phyloP scores from a whole-genome alignment of 495 filamentous ascomycete species.

The Cudoniella acicularis region DNA sequence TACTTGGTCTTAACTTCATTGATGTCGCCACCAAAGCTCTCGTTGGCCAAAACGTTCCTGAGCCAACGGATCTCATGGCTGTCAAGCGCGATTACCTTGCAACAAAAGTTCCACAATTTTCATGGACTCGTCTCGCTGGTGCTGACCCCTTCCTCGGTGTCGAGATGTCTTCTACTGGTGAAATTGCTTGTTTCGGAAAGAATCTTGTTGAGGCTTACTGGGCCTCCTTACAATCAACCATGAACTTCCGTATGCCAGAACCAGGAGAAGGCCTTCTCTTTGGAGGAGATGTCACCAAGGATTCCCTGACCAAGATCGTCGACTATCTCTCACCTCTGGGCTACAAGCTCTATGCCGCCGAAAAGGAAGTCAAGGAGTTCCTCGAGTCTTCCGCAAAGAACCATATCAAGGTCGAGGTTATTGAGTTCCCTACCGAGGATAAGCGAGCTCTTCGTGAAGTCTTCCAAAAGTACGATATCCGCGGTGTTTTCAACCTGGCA shows the following conservation, averaged over 20 bases:
- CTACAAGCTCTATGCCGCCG: constrained; percentile 91
- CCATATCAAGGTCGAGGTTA: constrained; percentile 73
- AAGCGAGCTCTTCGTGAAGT: constrained; percentile 93
- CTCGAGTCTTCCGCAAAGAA: constrained; percentile 67
- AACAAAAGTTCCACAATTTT: constrained; percentile 98
- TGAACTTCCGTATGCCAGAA: constrained; percentile 97
- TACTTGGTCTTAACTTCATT: constrained; percentile 95
- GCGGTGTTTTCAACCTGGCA: constrained; percentile 93
- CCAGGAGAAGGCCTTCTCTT: constrained; percentile 92
- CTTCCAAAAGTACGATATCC: constrained; percentile 95
- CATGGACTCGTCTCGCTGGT: constrained; percentile 96
- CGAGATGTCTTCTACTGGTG: constrained; percentile 95
- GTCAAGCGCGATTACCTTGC: constrained; percentile 86
- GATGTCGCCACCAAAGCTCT: constrained; percentile 94
- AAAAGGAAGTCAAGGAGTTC: constrained; percentile 72
- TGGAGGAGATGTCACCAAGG: constrained; percentile 73
- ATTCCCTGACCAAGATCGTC: constrained; percentile 66
- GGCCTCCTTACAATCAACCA: constrained; percentile 91
- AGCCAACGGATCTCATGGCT: constrained; percentile 84
- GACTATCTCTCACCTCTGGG: constrained; percentile 82
- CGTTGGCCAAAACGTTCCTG: constrained; percentile 79
- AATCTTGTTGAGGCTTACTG: constrained; percentile 96
- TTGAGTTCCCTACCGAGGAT: constrained; percentile 95
- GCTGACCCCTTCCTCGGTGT: constrained; percentile 97
- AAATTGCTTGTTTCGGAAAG: constrained; percentile 98